phyloP scores from a whole-genome alignment of 106 monocot species.

The Cymbidium sinense region DNA sequence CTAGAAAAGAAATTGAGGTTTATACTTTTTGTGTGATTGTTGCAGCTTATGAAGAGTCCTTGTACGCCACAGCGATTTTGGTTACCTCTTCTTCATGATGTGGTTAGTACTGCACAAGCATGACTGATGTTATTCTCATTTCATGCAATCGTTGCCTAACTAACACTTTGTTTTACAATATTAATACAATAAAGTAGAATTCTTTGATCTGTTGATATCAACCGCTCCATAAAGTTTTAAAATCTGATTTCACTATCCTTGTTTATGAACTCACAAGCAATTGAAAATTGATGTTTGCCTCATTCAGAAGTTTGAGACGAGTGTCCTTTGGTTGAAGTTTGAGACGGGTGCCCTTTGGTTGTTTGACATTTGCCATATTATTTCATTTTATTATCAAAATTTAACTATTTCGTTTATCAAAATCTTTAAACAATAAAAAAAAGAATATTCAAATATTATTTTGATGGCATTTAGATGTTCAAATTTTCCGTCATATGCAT shows the following conservation, averaged over 20 bases:
- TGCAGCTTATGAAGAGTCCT: conserved; percentile 88
- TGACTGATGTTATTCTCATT: not conserved
- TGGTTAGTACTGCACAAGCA: conserved; percentile 39
- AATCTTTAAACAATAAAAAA: not conserved
- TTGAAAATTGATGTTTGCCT: not conserved
- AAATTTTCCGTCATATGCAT: not conserved
- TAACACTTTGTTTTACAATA: not conserved
- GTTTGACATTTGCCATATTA: too few species aligned
- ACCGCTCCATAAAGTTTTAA: not conserved
- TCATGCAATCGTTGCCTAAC: not conserved
- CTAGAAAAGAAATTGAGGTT: not conserved
- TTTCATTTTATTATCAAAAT: not conserved
- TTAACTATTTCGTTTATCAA: not conserved
- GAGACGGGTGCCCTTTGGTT: too few species aligned
- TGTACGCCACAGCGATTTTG: conserved; percentile 82
- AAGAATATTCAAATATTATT: not conserved
- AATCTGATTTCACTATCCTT: not conserved
- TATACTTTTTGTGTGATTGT: not conserved
- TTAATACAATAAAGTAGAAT: not conserved
- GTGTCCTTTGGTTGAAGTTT: too few species aligned
- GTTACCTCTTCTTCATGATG: conserved; percentile 87
- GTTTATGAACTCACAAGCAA: not conserved
- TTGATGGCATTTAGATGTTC: not conserved
- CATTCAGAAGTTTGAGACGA: not conserved
- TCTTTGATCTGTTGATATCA: not conserved